Conservation (phyloP, 2,329 filamentous ascomycete genomes). For the Ambrosiella cleistominuta region DNA sequence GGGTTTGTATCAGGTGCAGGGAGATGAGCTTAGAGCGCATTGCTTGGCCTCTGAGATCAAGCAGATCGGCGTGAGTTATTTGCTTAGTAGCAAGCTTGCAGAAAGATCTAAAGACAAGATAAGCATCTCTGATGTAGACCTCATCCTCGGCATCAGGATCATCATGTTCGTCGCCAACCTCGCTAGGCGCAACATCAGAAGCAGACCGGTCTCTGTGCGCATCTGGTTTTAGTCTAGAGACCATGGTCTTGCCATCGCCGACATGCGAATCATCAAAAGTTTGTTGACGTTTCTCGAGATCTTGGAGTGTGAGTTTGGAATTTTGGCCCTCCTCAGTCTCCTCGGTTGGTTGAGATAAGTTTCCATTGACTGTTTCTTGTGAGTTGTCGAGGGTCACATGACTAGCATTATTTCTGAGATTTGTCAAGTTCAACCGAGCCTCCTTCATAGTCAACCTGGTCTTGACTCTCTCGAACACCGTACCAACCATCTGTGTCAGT, state of each 20-base stretch:
- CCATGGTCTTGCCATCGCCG: slow-evolving; percentile 49
- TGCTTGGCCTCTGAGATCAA: slow-evolving; percentile 80
- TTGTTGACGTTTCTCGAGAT: slow-evolving; percentile 50
- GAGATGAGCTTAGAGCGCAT: slow-evolving; percentile 97
- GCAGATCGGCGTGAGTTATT: slow-evolving; percentile 74
- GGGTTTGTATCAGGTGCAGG: slow-evolving; percentile 83
- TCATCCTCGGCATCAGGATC: slow-evolving; percentile 64
- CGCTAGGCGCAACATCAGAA: slow-evolving; percentile 36
- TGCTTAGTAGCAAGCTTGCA: slow-evolving; percentile 94
- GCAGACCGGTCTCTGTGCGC: slow-evolving; percentile 28
- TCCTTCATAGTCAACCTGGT: slow-evolving; percentile 75
- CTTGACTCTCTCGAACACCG: slow-evolving; percentile 91
- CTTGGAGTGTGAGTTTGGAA: slow-evolving; percentile 45
- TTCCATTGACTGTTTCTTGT: slow-evolving; percentile 21
- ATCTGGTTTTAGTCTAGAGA: slow-evolving; percentile 38
- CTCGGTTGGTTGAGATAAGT: slow-evolving; percentile 22
- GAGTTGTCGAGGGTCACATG: slow-evolving; percentile 27
- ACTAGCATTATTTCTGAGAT: slow-evolving; percentile 34
- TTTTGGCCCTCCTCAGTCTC: slow-evolving; percentile 23
- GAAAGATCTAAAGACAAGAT: slow-evolving; percentile 91
- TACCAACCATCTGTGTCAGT: slow-evolving; percentile 94
- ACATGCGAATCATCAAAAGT: slow-evolving; percentile 51
- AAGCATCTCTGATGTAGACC: slow-evolving; percentile 91
- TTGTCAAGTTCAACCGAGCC: slow-evolving; percentile 42
- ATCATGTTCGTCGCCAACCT: slow-evolving; percentile 40